phyloP scores from a whole-genome alignment of 2,329 filamentous ascomycete species.

The Gnomoniopsis smithogilvyi region DNA sequence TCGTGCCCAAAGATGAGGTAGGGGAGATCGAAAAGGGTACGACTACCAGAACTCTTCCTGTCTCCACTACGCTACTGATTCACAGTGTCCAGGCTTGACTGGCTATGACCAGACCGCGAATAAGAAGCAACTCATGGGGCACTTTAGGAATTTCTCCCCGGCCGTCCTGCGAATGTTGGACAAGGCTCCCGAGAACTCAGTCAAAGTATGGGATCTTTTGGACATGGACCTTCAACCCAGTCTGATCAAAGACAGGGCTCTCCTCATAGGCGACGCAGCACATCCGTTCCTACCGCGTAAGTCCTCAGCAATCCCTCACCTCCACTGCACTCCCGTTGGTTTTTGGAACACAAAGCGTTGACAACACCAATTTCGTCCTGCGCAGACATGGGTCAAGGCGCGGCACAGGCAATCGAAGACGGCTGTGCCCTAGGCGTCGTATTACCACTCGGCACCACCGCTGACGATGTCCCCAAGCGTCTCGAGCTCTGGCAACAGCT shows the following conservation, averaged over 20 bases:
- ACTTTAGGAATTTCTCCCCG: constrained; percentile 1
- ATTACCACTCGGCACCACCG: neutral
- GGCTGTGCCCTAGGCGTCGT: constrained; percentile 8
- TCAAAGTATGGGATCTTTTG: constrained; percentile 13
- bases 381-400: constrained; percentile 17
- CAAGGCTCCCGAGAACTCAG: constrained; percentile 1
- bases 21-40: constrained; percentile 14
- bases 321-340: neutral
- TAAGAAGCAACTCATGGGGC: constrained; percentile 9
- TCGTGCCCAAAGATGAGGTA: constrained; percentile 9
- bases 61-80: neutral
- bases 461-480: neutral
- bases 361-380: neutral
- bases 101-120: constrained; percentile 13
- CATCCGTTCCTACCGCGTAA: constrained; percentile 24
- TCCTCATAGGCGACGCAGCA: constrained; percentile 24
- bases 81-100: constrained; percentile 5
- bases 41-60: neutral
- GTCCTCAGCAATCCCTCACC: neutral
- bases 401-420: constrained; percentile 16
- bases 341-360: neutral
- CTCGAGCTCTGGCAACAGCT: constrained; percentile 13
- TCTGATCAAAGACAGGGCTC: constrained; percentile 21
- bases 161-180: constrained; percentile 9
- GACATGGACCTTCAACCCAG: constrained; percentile 17